phyloP scores from a whole-genome alignment of 2,329 filamentous ascomycete genomes.

The Fusarium sp. region DNA sequence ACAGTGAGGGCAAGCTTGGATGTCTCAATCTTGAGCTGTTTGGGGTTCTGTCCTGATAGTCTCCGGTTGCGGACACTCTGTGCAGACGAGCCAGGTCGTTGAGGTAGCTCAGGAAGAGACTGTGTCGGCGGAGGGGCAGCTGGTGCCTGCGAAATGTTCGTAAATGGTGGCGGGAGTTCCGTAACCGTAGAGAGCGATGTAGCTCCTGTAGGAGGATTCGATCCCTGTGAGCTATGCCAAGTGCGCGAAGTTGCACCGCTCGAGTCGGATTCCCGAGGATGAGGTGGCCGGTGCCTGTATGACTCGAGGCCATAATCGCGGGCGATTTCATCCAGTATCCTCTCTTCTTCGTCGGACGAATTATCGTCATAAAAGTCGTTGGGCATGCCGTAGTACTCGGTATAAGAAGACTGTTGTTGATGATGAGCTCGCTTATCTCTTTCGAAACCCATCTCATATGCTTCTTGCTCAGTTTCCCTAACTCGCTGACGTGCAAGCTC shows the following conservation, averaged over 20 bases:
- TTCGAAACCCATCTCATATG: constrained; percentile 49
- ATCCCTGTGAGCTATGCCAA: constrained; percentile 82
- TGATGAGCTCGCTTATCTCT: constrained; percentile 60
- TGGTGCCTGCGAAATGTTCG: constrained; percentile 40
- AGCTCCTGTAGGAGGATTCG: constrained; percentile 64
- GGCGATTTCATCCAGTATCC: constrained; percentile 87
- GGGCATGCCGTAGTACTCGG: constrained; percentile 39
- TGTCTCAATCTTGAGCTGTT: constrained; percentile 91
- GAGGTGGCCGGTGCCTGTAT: constrained; percentile 70
- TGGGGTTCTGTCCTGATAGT: constrained; percentile 81
- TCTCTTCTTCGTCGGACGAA: constrained; percentile 78
- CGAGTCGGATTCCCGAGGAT: constrained; percentile 83
- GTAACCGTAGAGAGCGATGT: constrained; percentile 72
- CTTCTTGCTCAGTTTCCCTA: constrained; percentile 77
- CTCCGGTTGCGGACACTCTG: constrained; percentile 77
- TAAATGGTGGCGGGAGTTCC: constrained; percentile 59
- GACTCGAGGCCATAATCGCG: constrained; percentile 84
- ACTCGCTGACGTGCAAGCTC: constrained; percentile 81
- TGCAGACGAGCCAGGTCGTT: constrained; percentile 48
- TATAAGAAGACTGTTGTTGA: constrained; percentile 46
- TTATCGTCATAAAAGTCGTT: constrained; percentile 72
- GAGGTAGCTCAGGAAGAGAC: constrained; percentile 59
- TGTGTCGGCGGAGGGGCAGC: constrained; percentile 62
- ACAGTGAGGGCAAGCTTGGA: constrained; percentile 46
- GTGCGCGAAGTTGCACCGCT: constrained; percentile 81